phyloP scores from a whole-genome alignment of 345 rosid species.

The Eucalyptus regnans region DNA sequence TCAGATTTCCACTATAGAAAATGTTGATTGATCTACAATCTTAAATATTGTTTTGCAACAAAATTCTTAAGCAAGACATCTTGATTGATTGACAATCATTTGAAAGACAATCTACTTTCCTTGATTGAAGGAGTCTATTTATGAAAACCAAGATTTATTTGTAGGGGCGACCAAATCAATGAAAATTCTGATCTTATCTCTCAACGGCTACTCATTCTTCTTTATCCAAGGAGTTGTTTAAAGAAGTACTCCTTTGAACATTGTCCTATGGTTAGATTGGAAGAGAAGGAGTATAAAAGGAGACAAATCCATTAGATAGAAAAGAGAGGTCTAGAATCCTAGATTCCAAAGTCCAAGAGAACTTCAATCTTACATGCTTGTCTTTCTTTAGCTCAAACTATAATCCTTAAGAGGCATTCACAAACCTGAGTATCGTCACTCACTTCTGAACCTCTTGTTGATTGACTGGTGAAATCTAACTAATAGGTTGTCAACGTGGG shows the following conservation, averaged over 20 bases:
- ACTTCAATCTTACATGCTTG: background rate
- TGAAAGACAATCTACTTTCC: background rate
- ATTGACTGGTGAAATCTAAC: background rate
- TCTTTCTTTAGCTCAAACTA: background rate
- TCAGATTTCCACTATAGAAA: background rate
- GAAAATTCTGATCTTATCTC: background rate
- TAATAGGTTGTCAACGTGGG: fast-evolving
- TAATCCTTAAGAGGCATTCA: background rate
- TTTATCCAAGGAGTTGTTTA: no score
- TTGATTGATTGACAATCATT: background rate
- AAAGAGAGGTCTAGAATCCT: no score
- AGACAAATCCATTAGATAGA: fast-evolving
- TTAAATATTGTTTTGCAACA: background rate
- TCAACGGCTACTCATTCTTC: no score
- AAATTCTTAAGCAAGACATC: background rate
- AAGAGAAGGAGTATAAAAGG: no score
- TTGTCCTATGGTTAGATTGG: no score
- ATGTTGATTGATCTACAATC: background rate
- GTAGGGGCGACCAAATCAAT: background rate
- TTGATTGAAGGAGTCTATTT: no score
- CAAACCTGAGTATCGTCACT: fast-evolving
- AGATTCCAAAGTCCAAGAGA: no score
- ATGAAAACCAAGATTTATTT: no score
- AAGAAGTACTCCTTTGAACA: no score
- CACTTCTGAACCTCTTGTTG: no score